These are phyloP conservation scores for Xylariaceae sp. DNA, from an alignment of 2,329 filamentous ascomycete genomes.

Conservation along the genomic window DNA sequence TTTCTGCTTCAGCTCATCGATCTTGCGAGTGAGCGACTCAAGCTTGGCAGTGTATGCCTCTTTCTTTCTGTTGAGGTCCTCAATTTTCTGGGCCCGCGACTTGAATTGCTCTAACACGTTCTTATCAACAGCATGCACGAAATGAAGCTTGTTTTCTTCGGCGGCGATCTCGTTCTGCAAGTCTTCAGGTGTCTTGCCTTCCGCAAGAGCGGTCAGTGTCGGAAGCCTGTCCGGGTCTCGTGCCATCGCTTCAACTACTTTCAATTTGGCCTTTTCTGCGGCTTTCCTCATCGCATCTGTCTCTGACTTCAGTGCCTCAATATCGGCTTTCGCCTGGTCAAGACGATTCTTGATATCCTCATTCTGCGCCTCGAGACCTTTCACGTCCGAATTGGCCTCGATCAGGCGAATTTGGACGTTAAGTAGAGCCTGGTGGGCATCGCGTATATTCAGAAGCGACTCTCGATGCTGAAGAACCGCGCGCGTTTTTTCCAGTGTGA, in stretches of 20 bases:
- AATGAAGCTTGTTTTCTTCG: conserved; percentile 69
- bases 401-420: conserved; percentile 67
- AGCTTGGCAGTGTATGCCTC: conserved; percentile 52
- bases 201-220: conserved; percentile 38
- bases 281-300: conserved; percentile 31
- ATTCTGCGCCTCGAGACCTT: conserved; percentile 64
- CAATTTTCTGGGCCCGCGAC: conserved; percentile 65
- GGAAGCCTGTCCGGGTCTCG: conserved; percentile 36
- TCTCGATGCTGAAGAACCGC: conserved; percentile 50
- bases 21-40: conserved; percentile 50
- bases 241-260: conserved; percentile 35
- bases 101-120: conserved; percentile 75
- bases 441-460: conserved; percentile 58
- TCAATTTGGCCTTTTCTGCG: conserved; percentile 31
- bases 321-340: conserved; percentile 38
- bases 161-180: conserved; percentile 71
- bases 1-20: conserved; percentile 59
- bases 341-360: conserved; percentile 51
- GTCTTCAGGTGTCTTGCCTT: conserved; percentile 53
- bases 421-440: conserved; percentile 59
- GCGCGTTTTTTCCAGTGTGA: conserved; percentile 52
- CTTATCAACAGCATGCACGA: conserved; percentile 74
- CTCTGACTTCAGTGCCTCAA: conserved; percentile 35
- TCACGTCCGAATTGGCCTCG: conserved; percentile 79
- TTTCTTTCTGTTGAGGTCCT: conserved; percentile 54